These are phyloP conservation scores for Ophiocytium majus DNA, from an alignment of 352 stramenopile species.

Conservation along the genomic window DNA sequence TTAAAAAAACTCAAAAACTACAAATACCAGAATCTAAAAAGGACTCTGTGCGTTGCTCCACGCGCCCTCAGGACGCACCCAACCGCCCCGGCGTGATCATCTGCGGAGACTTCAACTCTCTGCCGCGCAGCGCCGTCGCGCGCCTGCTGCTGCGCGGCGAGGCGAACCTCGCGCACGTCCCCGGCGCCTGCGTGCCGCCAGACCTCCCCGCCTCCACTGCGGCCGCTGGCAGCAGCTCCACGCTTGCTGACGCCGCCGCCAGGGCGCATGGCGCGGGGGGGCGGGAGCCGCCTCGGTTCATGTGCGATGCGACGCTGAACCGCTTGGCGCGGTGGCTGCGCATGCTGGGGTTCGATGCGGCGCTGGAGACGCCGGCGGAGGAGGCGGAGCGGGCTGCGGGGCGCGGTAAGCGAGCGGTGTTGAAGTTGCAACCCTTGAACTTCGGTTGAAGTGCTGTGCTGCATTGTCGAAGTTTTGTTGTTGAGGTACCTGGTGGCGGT, in stretches of 20 bases:
- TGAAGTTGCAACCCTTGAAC: no score
- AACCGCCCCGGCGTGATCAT: not conserved
- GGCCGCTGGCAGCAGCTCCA: not conserved
- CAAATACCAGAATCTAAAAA: no score
- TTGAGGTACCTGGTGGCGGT: no score
- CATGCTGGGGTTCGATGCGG: constrained; percentile 18
- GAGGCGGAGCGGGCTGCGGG: not conserved
- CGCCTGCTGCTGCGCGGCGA: not conserved
- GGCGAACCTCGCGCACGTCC: not conserved
- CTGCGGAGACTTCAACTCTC: constrained; percentile 25
- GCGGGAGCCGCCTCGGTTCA: not conserved
- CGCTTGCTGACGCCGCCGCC: not conserved
- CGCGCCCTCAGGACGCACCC: no score
- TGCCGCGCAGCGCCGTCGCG: not conserved
- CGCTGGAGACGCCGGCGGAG: constrained; percentile 1
- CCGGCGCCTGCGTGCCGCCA: no score
- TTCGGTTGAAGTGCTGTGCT: no score
- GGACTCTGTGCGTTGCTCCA: no score
- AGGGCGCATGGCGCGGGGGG: no score
- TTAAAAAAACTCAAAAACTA: no score
- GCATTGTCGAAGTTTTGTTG: no score
- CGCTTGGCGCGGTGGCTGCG: not conserved
- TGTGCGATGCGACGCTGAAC: constrained; percentile 28
- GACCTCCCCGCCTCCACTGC: no score
- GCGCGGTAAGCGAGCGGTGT: not conserved